Conservation (phyloP, 164 flowering plant genomes). For the Vitis labrusca region DNA sequence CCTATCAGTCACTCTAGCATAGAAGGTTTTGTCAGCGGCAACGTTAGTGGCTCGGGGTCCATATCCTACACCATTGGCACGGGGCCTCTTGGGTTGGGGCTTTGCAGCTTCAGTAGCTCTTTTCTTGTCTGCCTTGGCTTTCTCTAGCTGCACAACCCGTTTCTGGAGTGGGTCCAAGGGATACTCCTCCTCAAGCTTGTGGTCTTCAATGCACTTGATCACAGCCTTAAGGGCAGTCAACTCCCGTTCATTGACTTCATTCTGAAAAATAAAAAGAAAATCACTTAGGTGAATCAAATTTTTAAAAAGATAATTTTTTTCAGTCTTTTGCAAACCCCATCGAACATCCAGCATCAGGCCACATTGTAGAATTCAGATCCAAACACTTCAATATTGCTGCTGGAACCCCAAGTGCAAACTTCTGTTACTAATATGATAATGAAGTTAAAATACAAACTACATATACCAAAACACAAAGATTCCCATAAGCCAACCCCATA, state of each 20-base stretch:
- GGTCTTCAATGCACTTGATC: constrained; percentile 89
- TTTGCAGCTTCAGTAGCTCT: constrained; percentile 77
- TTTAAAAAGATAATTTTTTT: not conserved
- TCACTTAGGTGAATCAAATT: not conserved
- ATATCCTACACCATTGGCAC: constrained; percentile 66
- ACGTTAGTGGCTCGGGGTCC: constrained; percentile 54
- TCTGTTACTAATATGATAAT: not conserved
- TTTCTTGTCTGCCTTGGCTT: constrained; percentile 94
- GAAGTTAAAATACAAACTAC: too few species aligned
- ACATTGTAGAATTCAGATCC: not conserved
- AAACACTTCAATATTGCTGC: not conserved
- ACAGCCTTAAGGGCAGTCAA: constrained; percentile 78
- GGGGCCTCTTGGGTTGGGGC: constrained; percentile 94
- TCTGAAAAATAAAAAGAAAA: constrained; percentile 33
- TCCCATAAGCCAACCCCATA: too few species aligned
- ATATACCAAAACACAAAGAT: too few species aligned
- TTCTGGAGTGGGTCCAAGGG: constrained; percentile 78
- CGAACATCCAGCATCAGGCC: not conserved
- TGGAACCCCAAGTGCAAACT: not conserved
- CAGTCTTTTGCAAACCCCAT: too few species aligned
- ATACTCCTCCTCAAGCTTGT: constrained; percentile 81
- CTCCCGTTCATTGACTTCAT: constrained; percentile 81
- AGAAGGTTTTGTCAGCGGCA: constrained; percentile 56
- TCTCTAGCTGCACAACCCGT: constrained; percentile 71
- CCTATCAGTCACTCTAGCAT: constrained; percentile 67